Conservation (phyloP, 169 alveolate species). For the Pseudocohnilembus persalinus region DNA sequence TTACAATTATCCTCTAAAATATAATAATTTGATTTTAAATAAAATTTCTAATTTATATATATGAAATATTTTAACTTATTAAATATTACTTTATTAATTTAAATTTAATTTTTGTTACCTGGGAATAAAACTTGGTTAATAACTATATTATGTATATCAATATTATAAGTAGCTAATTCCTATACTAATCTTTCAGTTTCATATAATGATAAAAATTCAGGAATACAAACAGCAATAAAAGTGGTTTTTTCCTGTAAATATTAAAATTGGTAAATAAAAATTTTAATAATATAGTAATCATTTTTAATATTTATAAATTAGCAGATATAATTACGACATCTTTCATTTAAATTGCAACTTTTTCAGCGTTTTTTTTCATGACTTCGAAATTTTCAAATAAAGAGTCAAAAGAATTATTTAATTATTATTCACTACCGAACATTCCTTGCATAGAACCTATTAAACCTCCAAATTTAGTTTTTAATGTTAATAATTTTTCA, state of each 20-base stretch:
- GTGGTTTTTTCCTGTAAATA: slow-evolving; percentile 90
- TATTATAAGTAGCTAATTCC: slow-evolving; percentile 93
- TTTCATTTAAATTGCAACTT: slow-evolving; percentile 79
- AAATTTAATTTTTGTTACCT: slow-evolving; percentile 48
- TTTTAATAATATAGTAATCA: neutral
- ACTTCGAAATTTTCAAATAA: slow-evolving; percentile 81
- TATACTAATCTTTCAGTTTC: slow-evolving; percentile 98
- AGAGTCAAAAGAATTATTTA: slow-evolving; percentile 59
- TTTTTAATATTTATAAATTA: slow-evolving; percentile 2
- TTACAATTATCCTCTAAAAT: slow-evolving; percentile 59
- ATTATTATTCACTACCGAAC: slow-evolving; percentile 52
- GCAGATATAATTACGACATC: slow-evolving; percentile 71
- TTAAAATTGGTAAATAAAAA: neutral
- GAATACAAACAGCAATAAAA: slow-evolving; percentile 98
- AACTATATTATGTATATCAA: slow-evolving; percentile 95
- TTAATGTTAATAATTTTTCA: slow-evolving; percentile 87
- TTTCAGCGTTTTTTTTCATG: slow-evolving; percentile 78
- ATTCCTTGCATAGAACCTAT: slow-evolving; percentile 41
- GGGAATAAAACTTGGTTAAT: slow-evolving; percentile 97
- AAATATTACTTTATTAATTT: neutral
- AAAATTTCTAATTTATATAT: slow-evolving; percentile 18
- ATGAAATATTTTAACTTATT: no score
- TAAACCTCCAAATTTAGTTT: slow-evolving; percentile 82
- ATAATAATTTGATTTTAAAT: slow-evolving; percentile 15
- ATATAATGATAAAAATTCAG: slow-evolving; percentile 97